These are phyloP conservation scores for Xylaria sp. DNA, from an alignment of 2,329 filamentous ascomycete species.

Conservation along the genomic window DNA sequence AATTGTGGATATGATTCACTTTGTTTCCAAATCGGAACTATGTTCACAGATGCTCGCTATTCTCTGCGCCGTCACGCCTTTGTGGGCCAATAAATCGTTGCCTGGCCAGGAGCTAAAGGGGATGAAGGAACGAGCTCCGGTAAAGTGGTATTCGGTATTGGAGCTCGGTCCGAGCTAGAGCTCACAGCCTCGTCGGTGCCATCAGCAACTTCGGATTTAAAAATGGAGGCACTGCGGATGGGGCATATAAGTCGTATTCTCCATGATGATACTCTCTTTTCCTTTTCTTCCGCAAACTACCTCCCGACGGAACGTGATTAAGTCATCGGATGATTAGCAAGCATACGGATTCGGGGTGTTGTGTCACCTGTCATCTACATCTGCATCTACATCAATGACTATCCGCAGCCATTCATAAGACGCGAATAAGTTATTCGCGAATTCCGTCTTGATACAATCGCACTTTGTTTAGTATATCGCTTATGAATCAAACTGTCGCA, in stretches of 20 bases:
- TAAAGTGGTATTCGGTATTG: conserved; percentile 6
- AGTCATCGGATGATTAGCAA: not conserved
- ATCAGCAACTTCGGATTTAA: not conserved
- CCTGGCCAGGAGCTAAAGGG: not conserved
- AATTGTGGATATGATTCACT: not conserved
- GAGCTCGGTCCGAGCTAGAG: not conserved
- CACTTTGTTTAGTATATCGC: not conserved
- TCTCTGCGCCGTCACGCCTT: not conserved
- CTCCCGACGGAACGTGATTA: not conserved
- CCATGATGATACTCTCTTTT: not conserved
- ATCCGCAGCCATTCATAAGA: not conserved
- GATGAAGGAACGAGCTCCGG: not conserved
- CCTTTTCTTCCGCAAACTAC: not conserved
- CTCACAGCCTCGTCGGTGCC: conserved; percentile 12
- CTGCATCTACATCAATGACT: not conserved
- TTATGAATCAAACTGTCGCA: not conserved
- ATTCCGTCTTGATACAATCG: not conserved
- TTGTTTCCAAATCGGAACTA: conserved; percentile 10
- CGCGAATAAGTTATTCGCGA: not conserved
- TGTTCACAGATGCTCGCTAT: not conserved
- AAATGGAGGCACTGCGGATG: not conserved
- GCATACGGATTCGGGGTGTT: not conserved
- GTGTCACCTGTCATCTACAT: not conserved
- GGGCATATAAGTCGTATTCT: not conserved
- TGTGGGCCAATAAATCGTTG: not conserved